A percentile compares a stretch with the other conserved stretches of the same genome.
Conservation (phyloP, 2,329 filamentous ascomycete genomes). For the Tolypocladium sp. region DNA sequence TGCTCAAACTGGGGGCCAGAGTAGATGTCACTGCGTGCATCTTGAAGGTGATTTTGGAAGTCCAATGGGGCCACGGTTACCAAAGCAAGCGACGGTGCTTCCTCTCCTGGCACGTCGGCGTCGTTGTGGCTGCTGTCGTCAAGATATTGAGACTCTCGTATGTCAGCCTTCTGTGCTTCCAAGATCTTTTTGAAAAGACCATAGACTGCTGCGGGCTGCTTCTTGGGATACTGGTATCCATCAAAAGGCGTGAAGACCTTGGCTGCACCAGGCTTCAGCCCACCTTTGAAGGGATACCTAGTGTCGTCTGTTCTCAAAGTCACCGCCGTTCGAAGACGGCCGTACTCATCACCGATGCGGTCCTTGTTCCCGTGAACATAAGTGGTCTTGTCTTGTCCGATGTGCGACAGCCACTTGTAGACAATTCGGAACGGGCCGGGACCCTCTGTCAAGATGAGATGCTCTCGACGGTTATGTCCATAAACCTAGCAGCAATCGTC, state of each 20-base stretch:
- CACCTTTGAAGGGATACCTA: slow-evolving; percentile 2
- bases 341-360: slow-evolving; percentile 6
- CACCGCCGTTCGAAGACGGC: slow-evolving; percentile 8
- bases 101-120: neutral
- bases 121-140: neutral
- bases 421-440: slow-evolving; percentile 4
- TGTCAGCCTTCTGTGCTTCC: neutral
- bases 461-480: slow-evolving; percentile 4
- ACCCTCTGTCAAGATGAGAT: slow-evolving; percentile 14
- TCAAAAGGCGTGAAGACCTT: slow-evolving; percentile 8
- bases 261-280: neutral
- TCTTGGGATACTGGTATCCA: slow-evolving; percentile 8
- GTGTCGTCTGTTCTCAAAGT: slow-evolving; percentile 10
- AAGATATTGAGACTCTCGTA: neutral
- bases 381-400: slow-evolving; percentile 15
- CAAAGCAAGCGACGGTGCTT: neutral
- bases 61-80: neutral
- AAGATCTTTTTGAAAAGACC: neutral
- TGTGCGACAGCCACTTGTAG: slow-evolving; percentile 17
- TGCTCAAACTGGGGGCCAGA: neutral
- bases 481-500: slow-evolving; percentile 5
- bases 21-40: neutral
- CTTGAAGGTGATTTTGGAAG: neutral
- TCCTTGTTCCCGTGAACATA: slow-evolving; percentile 9
- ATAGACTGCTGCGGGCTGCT: neutral